A percentile compares a stretch with the other conserved stretches of the same genome.
Conservation (phyloP, 2,329 filamentous ascomycete species). For the Penicillium psychrosexuale region DNA sequence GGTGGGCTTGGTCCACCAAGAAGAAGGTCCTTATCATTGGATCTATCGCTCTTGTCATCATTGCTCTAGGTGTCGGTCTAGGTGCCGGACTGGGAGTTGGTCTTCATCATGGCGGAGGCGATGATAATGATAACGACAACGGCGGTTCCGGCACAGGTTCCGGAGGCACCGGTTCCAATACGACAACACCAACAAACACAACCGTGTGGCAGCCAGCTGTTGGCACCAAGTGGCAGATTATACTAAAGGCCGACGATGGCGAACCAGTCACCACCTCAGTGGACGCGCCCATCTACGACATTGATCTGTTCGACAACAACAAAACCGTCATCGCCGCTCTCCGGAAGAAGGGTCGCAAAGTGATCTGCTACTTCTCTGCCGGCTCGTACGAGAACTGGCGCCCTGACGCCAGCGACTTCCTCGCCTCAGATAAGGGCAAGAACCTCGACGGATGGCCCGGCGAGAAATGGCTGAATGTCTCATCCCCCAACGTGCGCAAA, state of each 20-base stretch:
- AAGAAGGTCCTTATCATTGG: constrained; percentile 33
- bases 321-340: constrained; percentile 48
- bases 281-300: constrained; percentile 59
- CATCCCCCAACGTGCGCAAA: constrained; percentile 55
- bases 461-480: constrained; percentile 65
- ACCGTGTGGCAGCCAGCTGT: constrained; percentile 53
- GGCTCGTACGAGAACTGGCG: constrained; percentile 66
- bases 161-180: constrained; percentile 19
- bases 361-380: constrained; percentile 74
- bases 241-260: constrained; percentile 41
- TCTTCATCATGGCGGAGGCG: constrained; percentile 36
- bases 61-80: constrained; percentile 54
- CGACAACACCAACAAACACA: constrained; percentile 24
- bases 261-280: constrained; percentile 41
- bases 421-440: constrained; percentile 55
- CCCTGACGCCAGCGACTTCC: constrained; percentile 56
- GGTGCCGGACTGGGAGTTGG: constrained; percentile 59
- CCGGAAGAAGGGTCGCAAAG: constrained; percentile 53
- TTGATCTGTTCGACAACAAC: constrained; percentile 57
- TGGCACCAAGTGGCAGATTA: constrained; percentile 60
- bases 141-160: constrained; percentile 24
- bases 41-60: constrained; percentile 27
- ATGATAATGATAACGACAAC: constrained; percentile 26
- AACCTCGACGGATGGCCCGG: constrained; percentile 61
- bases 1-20: constrained; percentile 31